A percentile compares a stretch with the other conserved stretches of the same genome.
Conservation (phyloP, 352 stramenopile genomes). For the Phytophthora sp. region DNA sequence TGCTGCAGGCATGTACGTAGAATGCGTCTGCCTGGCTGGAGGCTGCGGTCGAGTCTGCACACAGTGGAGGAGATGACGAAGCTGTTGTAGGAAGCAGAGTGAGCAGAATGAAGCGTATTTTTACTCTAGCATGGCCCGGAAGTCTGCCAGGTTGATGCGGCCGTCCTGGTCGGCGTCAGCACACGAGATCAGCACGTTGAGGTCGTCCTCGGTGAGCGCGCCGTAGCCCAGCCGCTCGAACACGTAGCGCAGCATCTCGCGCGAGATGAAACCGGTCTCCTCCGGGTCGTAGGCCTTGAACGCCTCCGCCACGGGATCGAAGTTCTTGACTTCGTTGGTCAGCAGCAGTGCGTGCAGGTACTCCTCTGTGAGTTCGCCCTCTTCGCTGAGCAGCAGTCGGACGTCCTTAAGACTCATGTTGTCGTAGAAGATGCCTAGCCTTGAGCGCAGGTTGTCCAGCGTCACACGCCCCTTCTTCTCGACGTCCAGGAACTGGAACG, state of each 20-base stretch:
- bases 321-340: constrained; percentile 91
- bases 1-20: background rate
- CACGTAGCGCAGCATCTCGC: constrained; percentile 82
- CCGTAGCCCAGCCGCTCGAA: constrained; percentile 86
- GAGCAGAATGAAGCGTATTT: constrained; percentile 28
- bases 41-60: background rate
- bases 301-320: constrained; percentile 88
- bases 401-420: constrained; percentile 86
- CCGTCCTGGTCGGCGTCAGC: constrained; percentile 88
- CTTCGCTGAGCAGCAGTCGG: constrained; percentile 86
- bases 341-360: constrained; percentile 82
- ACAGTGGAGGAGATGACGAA: constrained; percentile 2
- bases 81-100: constrained; percentile 14
- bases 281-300: constrained; percentile 92
- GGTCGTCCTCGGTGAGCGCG: constrained; percentile 83
- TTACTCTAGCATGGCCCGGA: constrained; percentile 74
- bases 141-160: constrained; percentile 80
- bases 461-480: constrained; percentile 84
- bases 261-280: constrained; percentile 81
- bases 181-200: constrained; percentile 84
- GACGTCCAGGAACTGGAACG: constrained; percentile 92
- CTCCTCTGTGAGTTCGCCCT: constrained; percentile 72
- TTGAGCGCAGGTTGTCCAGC: constrained; percentile 75
- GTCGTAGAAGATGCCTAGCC: constrained; percentile 89
- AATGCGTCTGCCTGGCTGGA: background rate